A percentile compares a stretch with the other conserved stretches of the same genome.
phyloP scores from a whole-genome alignment of 768 basidiomycete genomes.

The Hygrocybe coccinea region DNA sequence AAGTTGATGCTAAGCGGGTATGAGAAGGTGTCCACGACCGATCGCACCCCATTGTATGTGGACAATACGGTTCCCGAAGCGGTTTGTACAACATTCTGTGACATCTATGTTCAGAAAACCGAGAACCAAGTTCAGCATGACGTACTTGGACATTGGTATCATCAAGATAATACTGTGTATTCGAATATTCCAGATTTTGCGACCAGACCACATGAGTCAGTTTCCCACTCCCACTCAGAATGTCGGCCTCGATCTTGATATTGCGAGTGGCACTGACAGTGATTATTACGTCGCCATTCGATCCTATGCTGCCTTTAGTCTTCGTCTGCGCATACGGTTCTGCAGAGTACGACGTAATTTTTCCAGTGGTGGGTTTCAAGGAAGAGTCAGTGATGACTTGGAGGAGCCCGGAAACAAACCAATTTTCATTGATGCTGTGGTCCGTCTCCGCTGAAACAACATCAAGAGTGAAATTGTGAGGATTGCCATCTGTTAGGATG shows the following conservation, averaged over 20 bases:
- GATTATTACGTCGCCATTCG: slow-evolving; percentile 51
- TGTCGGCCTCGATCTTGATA: slow-evolving; percentile 56
- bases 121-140: neutral
- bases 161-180: slow-evolving; percentile 57
- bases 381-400: slow-evolving; percentile 68
- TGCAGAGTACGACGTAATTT: slow-evolving; percentile 54
- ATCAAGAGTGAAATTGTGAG: slow-evolving; percentile 69
- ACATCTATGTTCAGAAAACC: neutral
- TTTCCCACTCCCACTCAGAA: slow-evolving; percentile 58
- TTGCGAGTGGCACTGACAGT: slow-evolving; percentile 56
- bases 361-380: slow-evolving; percentile 57
- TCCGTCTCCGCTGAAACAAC: slow-evolving; percentile 64
- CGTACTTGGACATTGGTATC: slow-evolving; percentile 39
- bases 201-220: slow-evolving; percentile 51
- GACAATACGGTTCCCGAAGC: slow-evolving; percentile 36
- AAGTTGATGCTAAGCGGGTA: slow-evolving; percentile 47
- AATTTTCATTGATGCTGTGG: slow-evolving; percentile 66
- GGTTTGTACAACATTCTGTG: slow-evolving; percentile 39
- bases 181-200: slow-evolving; percentile 59
- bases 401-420: slow-evolving; percentile 70
- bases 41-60: slow-evolving; percentile 38
- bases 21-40: slow-evolving; percentile 39
- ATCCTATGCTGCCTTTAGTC: slow-evolving; percentile 39
- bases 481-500: slow-evolving; percentile 57
- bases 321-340: slow-evolving; percentile 52